Base-by-base conservation (phyloP, 345 rosid species). In the Crucihimalaya himalaica region DNA sequence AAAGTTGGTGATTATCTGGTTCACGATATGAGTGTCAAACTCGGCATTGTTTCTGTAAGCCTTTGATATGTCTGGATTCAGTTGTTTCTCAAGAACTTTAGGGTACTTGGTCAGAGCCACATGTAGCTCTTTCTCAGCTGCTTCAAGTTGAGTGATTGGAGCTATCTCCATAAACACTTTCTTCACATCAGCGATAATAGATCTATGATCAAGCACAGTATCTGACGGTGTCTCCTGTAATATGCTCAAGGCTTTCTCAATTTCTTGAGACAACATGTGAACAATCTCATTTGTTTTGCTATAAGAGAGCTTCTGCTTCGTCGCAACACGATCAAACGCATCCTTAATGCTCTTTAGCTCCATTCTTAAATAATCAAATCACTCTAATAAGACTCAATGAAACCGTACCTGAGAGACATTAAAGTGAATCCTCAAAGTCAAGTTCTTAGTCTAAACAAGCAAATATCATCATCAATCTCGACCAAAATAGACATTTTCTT, bases 261-360 rank as follows among this genome's bases (percentile, higher is more conserved):
- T 84, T 81, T 90, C 96, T 75, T 74, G 82, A 54, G 78, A 46
- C 5, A 85, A 65, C 72, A 76, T 75, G 20, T 84, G 88, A 11
- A 86, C 68, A 59, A 85, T 78, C 82, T 88, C 91, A 8, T 88
- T 82, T 11, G 85, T 73, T 82, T 80, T 86, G 47, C 71, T 83
- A 39, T 71, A 75, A 2, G 90, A 88, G 40, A 88, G 79, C 72
- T 83, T 90, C 76, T 88, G 96, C 82, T 88, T 90, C 70, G 82
- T 90, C 5, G 86, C 68, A 65, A 90, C 91, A 57, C 88, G 91
- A 75, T 90, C 93, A 78, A 90, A 88, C 66, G 87, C 93, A 63
- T 90, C 96, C 64, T 81, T 90, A 28, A 88, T 78, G 35, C 81
- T 86, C 81, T 85, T 90, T 76, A 90, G 75, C 83, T 90, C 90